Conservation (phyloP, 306 rosid genomes). For the Cicer arietinum region DNA sequence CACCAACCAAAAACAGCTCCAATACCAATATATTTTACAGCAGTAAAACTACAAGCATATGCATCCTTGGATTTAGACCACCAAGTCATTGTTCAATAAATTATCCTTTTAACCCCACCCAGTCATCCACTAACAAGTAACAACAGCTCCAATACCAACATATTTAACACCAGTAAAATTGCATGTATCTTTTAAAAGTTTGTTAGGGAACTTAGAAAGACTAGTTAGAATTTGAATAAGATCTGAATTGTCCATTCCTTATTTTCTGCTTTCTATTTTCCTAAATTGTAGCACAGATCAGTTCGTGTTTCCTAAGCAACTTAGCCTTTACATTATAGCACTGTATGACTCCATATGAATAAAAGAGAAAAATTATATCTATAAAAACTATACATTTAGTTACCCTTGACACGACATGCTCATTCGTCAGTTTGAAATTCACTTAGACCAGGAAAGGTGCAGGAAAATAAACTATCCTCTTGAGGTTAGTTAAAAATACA, state of each 20-base stretch:
- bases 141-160: conserved; percentile 9
- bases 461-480: neutral
- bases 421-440: conserved; percentile 17
- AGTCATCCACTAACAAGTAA: neutral
- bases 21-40: conserved; percentile 3
- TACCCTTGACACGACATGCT: conserved; percentile 21
- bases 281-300: neutral
- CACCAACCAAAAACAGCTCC: conserved; percentile 11
- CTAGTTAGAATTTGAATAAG: neutral
- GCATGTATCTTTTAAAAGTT: neutral
- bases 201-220: neutral
- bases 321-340: neutral
- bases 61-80: conserved; percentile 1
- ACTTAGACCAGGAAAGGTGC: conserved; percentile 9
- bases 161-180: conserved; percentile 1
- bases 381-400: neutral
- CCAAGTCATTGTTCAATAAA: neutral
- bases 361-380: neutral
- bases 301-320: conserved; percentile 10
- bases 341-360: neutral
- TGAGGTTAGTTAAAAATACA: conserved; percentile 16
- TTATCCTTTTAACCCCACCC: conserved; percentile 22
- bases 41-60: neutral
- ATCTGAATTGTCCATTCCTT: neutral
- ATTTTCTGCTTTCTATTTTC: conserved; percentile 1